Evolutionary conservation across 306 rosid species (phyloP).

Genomic region (Rubus idaeus): DNA sequence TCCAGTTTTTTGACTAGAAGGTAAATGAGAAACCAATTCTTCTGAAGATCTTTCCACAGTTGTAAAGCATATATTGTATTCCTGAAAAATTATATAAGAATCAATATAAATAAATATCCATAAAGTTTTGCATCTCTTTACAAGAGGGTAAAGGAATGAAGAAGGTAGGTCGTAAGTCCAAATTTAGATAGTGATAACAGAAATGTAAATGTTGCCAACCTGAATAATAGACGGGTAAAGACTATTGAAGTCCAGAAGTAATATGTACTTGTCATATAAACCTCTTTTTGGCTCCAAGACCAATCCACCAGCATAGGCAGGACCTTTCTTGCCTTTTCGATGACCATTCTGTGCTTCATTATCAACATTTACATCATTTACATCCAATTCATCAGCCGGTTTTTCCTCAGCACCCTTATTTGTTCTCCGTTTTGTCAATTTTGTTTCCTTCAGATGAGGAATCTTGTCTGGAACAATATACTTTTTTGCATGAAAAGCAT

Average conservation of each 20-base stretch:
- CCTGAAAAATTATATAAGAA: conserved; percentile 48
- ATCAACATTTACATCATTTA: conserved; percentile 41
- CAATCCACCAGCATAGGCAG: conserved; percentile 92
- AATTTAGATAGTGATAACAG: not conserved
- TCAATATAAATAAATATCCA: conserved; percentile 15
- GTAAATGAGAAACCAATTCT: conserved; percentile 68
- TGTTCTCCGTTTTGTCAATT: conserved; percentile 53
- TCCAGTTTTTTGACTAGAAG: conserved; percentile 68
- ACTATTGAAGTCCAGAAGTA: conserved; percentile 96
- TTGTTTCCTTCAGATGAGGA: conserved; percentile 57
- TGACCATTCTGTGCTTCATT: conserved; percentile 51
- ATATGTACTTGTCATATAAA: conserved; percentile 87
- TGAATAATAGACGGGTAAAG: conserved; percentile 98
- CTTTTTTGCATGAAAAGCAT: conserved; percentile 89
- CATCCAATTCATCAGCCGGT: conserved; percentile 53
- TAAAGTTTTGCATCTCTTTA: not conserved
- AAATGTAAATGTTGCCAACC: conserved; percentile 40
- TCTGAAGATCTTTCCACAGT: conserved; percentile 78
- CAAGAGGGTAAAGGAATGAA: not conserved
- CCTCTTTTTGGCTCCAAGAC: conserved; percentile 98
- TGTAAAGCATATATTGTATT: conserved; percentile 94
- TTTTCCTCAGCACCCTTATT: conserved; percentile 45
- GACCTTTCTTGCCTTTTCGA: conserved; percentile 74
- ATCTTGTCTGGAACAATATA: conserved; percentile 87
- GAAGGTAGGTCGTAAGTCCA: not conserved